A percentile compares a stretch with the other conserved stretches of the same genome.
These are phyloP conservation scores for Protomyces inundatus DNA, from an alignment of 1,139 yeast species.

Conservation along the genomic window DNA sequence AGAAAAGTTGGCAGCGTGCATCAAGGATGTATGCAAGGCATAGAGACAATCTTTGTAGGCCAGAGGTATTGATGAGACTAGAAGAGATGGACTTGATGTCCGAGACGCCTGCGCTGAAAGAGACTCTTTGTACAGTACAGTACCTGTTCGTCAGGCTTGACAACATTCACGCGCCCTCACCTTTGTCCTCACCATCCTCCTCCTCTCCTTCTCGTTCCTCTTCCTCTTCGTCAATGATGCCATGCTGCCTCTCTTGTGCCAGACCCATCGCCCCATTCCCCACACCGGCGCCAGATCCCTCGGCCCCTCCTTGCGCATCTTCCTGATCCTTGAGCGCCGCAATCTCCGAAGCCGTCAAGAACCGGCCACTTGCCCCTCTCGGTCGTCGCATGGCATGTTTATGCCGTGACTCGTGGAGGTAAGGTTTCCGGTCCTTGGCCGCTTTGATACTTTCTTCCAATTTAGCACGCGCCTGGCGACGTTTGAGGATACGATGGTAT, in stretches of 20 bases:
- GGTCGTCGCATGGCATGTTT: slow-evolving; percentile 99
- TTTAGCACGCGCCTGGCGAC: slow-evolving; percentile 90
- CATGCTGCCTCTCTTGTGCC: background rate
- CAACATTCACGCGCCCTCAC: background rate
- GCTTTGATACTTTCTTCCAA: slow-evolving; percentile 70
- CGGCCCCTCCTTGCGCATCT: background rate
- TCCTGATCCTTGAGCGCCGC: slow-evolving; percentile 60
- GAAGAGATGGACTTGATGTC: too few relatives aligned
- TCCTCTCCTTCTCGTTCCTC: background rate
- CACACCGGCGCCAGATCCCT: background rate
- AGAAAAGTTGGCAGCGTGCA: slow-evolving; percentile 53
- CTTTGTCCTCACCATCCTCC: background rate
- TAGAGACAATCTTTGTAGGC: background rate
- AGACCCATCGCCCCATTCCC: too few relatives aligned
- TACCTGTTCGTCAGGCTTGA: too few relatives aligned
- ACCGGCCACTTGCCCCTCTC: slow-evolving; percentile 97
- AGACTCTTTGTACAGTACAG: too few relatives aligned
- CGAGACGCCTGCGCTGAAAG: too few relatives aligned
- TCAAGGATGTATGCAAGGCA: slow-evolving; percentile 56
- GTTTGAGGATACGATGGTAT: slow-evolving; percentile 85
- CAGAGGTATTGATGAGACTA: too few relatives aligned
- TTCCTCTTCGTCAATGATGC: background rate
- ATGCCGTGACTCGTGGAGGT: slow-evolving; percentile 93
- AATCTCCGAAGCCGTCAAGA: slow-evolving; percentile 92
- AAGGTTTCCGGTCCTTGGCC: slow-evolving; percentile 70